Percentiles rank a stretch among this genome's conserved stretches.
phyloP scores from a whole-genome alignment of 2,329 filamentous ascomycete species.

The Epichloe sibirici region DNA sequence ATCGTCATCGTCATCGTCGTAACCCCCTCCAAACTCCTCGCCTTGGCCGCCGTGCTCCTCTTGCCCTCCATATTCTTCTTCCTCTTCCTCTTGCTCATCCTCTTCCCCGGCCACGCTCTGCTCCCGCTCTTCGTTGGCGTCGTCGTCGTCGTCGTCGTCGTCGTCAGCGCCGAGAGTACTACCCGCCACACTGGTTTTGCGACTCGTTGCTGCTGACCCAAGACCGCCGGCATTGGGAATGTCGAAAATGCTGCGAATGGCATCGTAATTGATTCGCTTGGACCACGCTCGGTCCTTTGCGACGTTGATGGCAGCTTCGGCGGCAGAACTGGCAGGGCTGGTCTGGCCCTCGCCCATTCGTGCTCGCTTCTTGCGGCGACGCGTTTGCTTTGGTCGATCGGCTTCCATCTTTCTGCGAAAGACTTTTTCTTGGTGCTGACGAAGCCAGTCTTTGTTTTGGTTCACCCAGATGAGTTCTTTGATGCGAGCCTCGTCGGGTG shows the following conservation, averaged over 20 bases:
- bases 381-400: conserved; percentile 42
- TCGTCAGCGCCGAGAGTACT: conserved; percentile 25
- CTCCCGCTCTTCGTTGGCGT: conserved; percentile 21
- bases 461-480: conserved; percentile 94
- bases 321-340: conserved; percentile 53
- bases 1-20: conserved; percentile 26
- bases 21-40: conserved; percentile 20
- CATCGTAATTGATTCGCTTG: conserved; percentile 64
- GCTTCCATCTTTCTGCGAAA: conserved; percentile 58
- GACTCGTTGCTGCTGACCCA: conserved; percentile 38
- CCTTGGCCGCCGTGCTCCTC: conserved; percentile 24
- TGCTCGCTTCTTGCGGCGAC: conserved; percentile 41
- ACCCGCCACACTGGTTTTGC: conserved; percentile 26
- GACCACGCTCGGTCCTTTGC: conserved; percentile 57
- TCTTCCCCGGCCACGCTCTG: conserved; percentile 25
- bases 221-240: conserved; percentile 30
- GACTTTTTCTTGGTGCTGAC: conserved; percentile 72
- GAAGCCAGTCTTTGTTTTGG: conserved; percentile 87
- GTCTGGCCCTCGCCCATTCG: conserved; percentile 53
- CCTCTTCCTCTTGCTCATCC: conserved; percentile 18
- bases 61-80: conserved; percentile 20
- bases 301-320: conserved; percentile 56
- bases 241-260: conserved; percentile 46
- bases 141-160: conserved; percentile 15
- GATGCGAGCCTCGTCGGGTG: conserved; percentile 58